Evolutionary conservation across 768 basidiomycete species (phyloP).

Genomic region (Russula brevipes): DNA sequence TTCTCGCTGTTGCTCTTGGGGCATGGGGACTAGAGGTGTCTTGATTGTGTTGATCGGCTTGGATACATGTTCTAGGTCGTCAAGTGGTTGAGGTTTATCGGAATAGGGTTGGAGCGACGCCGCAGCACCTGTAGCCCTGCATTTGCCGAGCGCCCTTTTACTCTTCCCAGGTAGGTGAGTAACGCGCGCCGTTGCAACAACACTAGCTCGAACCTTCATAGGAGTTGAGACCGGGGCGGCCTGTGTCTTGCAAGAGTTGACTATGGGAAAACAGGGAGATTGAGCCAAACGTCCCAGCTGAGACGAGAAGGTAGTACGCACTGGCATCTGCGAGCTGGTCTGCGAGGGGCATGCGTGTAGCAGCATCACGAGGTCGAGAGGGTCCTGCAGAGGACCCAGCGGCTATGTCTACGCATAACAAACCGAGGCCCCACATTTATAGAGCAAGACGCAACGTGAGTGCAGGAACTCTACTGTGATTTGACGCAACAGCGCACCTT

Average conservation of each 20-base stretch:
- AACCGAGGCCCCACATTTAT: background rate
- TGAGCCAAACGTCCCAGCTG: background rate
- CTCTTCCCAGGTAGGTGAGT: background rate
- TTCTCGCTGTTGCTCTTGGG: background rate
- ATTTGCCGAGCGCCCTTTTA: background rate
- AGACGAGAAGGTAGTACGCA: background rate
- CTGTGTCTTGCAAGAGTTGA: background rate
- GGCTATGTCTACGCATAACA: background rate
- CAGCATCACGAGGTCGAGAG: background rate
- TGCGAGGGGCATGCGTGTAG: background rate
- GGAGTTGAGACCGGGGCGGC: background rate
- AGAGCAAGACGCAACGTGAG: background rate
- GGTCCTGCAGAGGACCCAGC: background rate
- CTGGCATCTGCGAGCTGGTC: slow-evolving; percentile 12
- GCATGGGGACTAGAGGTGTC: background rate
- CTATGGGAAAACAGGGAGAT: background rate
- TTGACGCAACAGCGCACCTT: slow-evolving; percentile 2
- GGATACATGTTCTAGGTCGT: no score
- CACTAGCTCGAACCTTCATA: background rate
- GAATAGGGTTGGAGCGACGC: background rate
- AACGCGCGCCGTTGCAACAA: background rate
- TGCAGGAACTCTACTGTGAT: background rate
- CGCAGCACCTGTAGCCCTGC: background rate
- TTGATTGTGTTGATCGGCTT: background rate
- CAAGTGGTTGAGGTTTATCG: background rate